Evolutionary conservation across 352 stramenopile genomes (phyloP).

Genomic region (Phytophthora parvispora): DNA sequence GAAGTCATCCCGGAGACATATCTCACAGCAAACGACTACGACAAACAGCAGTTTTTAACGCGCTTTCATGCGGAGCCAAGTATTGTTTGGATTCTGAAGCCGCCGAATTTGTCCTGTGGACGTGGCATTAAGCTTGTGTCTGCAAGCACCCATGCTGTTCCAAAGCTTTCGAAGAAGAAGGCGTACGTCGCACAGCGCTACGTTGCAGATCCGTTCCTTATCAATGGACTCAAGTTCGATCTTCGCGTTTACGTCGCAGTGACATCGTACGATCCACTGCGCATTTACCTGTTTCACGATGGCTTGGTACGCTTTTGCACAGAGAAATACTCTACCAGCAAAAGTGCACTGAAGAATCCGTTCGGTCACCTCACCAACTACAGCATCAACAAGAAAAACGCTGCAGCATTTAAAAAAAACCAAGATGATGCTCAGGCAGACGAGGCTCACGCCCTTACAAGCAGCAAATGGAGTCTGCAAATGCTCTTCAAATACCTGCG

Average conservation of each 20-base stretch:
- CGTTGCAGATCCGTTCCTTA: constrained; percentile 82
- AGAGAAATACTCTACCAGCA: constrained; percentile 76
- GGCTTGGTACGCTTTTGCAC: constrained; percentile 92
- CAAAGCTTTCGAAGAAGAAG: constrained; percentile 79
- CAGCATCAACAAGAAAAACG: constrained; percentile 94
- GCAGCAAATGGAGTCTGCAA: constrained; percentile 89
- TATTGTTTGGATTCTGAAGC: constrained; percentile 86
- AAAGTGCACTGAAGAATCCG: constrained; percentile 76
- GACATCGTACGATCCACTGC: constrained; percentile 87
- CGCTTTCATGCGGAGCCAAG: constrained; percentile 55
- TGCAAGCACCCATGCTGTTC: constrained; percentile 39
- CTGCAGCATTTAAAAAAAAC: constrained; percentile 74
- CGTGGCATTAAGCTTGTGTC: constrained; percentile 81
- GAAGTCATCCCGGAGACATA: constrained; percentile 80
- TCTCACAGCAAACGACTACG: constrained; percentile 77
- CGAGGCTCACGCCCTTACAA: constrained; percentile 43
- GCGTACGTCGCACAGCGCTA: constrained; percentile 83
- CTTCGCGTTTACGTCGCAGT: constrained; percentile 93
- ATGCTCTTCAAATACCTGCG: constrained; percentile 63
- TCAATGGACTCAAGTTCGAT: constrained; percentile 94
- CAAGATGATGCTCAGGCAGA: constrained; percentile 60
- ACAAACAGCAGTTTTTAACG: constrained; percentile 68
- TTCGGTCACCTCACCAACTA: constrained; percentile 96
- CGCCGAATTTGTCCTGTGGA: constrained; percentile 80
- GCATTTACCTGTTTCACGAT: constrained; percentile 89